Conservation (phyloP, 2,329 filamentous ascomycete genomes). For the Penicillium verrucosum region DNA sequence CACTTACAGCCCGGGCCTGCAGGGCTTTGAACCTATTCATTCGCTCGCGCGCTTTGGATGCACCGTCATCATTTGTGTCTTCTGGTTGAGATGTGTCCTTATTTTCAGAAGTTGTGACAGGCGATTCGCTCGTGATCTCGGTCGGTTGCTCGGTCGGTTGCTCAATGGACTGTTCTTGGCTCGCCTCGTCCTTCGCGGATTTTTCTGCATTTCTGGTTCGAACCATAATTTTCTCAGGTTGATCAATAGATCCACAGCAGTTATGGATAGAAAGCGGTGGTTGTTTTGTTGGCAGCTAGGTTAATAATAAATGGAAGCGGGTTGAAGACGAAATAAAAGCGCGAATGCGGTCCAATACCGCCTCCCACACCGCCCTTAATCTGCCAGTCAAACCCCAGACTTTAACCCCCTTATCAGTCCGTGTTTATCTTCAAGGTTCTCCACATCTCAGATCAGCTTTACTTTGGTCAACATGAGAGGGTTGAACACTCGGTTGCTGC, state of each 20-base stretch:
- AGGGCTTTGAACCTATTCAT: conserved; percentile 82
- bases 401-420: conserved; percentile 9
- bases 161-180: conserved; percentile 8
- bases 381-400: conserved; percentile 21
- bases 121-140: conserved; percentile 9
- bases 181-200: conserved; percentile 12
- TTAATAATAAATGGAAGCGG: neutral
- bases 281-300: neutral
- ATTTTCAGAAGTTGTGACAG: conserved; percentile 7
- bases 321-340: conserved; percentile 17
- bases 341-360: conserved; percentile 13
- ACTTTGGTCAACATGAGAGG: conserved; percentile 11
- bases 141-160: conserved; percentile 12
- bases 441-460: conserved; percentile 16
- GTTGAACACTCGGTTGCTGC: neutral
- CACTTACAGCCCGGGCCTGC: conserved; percentile 67
- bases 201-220: conserved; percentile 15
- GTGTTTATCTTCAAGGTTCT: conserved; percentile 18
- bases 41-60: conserved; percentile 55
- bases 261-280: neutral
- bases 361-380: conserved; percentile 11
- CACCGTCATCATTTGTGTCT: conserved; percentile 24
- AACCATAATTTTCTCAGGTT: conserved; percentile 12
- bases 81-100: conserved; percentile 5
- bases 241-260: neutral